Evolutionary conservation across 2,329 filamentous ascomycete genomes (phyloP).

Genomic region (Volutella citrinella): DNA sequence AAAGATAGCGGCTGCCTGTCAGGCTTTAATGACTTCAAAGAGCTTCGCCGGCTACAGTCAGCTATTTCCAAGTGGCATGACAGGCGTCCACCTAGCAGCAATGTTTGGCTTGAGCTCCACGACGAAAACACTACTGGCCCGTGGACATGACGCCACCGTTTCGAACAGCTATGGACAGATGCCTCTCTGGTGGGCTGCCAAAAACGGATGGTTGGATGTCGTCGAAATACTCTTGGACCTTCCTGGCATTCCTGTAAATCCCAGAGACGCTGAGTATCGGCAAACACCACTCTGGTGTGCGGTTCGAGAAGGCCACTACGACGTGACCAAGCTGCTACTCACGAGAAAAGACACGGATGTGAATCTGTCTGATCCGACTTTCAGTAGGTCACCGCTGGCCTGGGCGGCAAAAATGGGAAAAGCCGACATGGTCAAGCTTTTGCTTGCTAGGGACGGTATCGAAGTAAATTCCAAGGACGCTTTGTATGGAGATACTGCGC

Average conservation of each 20-base stretch:
- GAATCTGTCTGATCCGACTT: background rate
- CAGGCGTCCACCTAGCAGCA: slow-evolving; percentile 8
- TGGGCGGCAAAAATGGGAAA: slow-evolving; percentile 1
- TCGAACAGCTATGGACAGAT: background rate
- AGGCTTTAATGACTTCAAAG: background rate
- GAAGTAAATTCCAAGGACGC: slow-evolving; percentile 1
- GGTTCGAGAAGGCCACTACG: background rate
- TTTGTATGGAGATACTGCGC: background rate
- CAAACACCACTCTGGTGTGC: background rate
- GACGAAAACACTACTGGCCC: background rate
- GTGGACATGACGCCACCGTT: background rate
- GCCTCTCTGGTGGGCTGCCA: slow-evolving; percentile 1
- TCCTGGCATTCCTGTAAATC: background rate
- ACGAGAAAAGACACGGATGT: background rate
- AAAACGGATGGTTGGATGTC: background rate
- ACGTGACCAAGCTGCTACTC: background rate
- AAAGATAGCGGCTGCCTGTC: slow-evolving; percentile 1
- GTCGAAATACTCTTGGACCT: background rate
- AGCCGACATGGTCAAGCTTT: background rate
- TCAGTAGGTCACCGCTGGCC: slow-evolving; percentile 1
- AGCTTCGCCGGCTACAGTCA: background rate
- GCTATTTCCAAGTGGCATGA: background rate
- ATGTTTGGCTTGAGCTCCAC: background rate
- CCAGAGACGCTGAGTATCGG: background rate
- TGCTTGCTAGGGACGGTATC: background rate